Percentiles rank a stretch among this genome's conserved stretches.
Evolutionary conservation across 257 asterid genomes (phyloP).

Genomic region (Anisodus tanguticus): DNA sequence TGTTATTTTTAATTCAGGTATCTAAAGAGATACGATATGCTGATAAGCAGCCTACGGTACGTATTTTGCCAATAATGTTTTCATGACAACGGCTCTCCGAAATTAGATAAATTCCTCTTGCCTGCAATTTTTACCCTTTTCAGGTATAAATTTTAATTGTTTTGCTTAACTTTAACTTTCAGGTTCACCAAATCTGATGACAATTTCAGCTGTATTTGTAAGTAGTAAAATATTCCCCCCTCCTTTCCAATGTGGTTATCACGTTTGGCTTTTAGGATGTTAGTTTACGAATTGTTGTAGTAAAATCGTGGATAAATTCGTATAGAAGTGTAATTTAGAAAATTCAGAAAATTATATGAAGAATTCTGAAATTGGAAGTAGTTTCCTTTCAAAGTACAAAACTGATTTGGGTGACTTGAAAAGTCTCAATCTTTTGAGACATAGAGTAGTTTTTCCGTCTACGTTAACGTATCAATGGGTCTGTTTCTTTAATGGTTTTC

Average conservation of each 20-base stretch:
- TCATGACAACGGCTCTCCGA: neutral
- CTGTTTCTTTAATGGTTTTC: neutral
- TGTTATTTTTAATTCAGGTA: conserved; percentile 57
- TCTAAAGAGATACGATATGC: conserved; percentile 95
- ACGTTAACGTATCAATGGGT: neutral
- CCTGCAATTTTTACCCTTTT: neutral
- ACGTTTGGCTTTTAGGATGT: neutral
- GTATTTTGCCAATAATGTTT: conserved; percentile 23
- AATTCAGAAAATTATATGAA: neutral
- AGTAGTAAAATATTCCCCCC: conserved; percentile 41
- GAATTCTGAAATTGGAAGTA: neutral
- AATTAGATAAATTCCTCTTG: neutral
- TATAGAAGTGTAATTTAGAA: neutral
- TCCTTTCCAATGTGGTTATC: neutral
- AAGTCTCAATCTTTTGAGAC: neutral
- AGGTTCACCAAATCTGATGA: conserved; percentile 90
- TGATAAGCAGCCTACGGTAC: conserved; percentile 92
- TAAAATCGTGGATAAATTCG: neutral
- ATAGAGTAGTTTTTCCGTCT: neutral
- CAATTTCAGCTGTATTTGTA: conserved; percentile 85
- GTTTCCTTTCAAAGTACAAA: neutral
- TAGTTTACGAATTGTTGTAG: neutral
- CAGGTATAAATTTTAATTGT: neutral
- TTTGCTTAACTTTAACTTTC: conserved; percentile 35
- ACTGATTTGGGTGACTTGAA: conserved; percentile 1